phyloP scores from a whole-genome alignment of 257 asterid species.

The Salvia hispanica region DNA sequence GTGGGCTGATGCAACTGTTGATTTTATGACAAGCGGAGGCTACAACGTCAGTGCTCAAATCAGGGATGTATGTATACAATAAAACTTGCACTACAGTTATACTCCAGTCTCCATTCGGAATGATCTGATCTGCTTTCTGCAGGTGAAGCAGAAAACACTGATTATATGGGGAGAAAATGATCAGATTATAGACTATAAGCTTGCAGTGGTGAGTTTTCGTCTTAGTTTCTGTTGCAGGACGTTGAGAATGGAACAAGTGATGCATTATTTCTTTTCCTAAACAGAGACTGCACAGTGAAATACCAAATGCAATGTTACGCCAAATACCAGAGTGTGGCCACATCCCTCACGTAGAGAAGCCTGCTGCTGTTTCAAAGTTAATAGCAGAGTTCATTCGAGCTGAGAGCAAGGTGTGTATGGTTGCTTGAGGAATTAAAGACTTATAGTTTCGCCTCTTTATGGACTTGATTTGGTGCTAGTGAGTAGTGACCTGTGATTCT shows the following conservation, averaged over 20 bases:
- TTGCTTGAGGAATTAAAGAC: slow-evolving; percentile 24
- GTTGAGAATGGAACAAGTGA: background rate
- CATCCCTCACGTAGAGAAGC: slow-evolving; percentile 90
- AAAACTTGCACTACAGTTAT: background rate
- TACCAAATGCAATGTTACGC: slow-evolving; percentile 69
- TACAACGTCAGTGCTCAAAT: slow-evolving; percentile 66
- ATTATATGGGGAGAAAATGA: slow-evolving; percentile 96
- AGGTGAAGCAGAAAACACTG: slow-evolving; percentile 87
- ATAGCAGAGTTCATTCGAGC: slow-evolving; percentile 53
- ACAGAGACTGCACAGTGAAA: slow-evolving; percentile 83
- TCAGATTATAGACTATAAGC: slow-evolving; percentile 77
- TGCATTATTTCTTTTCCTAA: background rate
- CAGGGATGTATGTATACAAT: slow-evolving; percentile 51
- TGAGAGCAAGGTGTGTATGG: slow-evolving; percentile 31
- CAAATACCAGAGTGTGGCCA: slow-evolving; percentile 88
- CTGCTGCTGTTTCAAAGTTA: slow-evolving; percentile 63
- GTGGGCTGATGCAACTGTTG: slow-evolving; percentile 93
- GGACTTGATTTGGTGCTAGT: slow-evolving; percentile 2
- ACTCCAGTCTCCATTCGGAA: background rate
- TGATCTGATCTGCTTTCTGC: slow-evolving; percentile 26
- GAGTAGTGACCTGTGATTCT: background rate
- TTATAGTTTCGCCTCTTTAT: background rate
- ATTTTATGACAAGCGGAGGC: slow-evolving; percentile 91
- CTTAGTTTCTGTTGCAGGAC: slow-evolving; percentile 4
- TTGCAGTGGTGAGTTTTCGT: slow-evolving; percentile 67